A percentile compares a stretch with the other conserved stretches of the same genome.
Conservation (phyloP, 257 asterid species). For the Leptodermis oblonga region DNA sequence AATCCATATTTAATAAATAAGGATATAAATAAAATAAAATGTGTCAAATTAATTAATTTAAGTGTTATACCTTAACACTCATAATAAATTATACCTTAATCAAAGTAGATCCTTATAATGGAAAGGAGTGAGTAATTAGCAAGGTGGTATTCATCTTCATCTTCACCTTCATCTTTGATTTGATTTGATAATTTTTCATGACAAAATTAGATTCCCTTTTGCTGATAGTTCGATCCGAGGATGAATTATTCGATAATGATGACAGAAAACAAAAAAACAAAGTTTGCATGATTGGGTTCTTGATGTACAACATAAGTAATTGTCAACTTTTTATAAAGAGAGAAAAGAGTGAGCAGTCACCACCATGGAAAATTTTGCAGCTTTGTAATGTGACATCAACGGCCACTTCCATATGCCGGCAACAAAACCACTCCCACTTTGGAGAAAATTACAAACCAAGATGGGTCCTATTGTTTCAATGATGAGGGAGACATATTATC, state of each 20-base stretch:
- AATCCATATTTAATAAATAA: too few relatives aligned
- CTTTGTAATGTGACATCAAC: slow-evolving; percentile 14
- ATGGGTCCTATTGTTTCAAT: slow-evolving; percentile 18
- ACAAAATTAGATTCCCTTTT: neutral
- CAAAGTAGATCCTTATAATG: too few relatives aligned
- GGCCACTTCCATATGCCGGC: slow-evolving; percentile 14
- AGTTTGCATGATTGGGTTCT: slow-evolving; percentile 20
- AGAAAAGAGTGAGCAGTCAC: too few relatives aligned
- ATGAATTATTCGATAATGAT: slow-evolving; percentile 21
- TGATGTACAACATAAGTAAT: slow-evolving; percentile 2
- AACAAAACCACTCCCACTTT: slow-evolving; percentile 18
- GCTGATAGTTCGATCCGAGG: neutral
- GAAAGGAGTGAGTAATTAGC: too few relatives aligned
- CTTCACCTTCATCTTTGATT: too few relatives aligned
- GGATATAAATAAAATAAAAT: too few relatives aligned
- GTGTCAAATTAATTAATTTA: too few relatives aligned
- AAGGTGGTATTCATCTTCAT: too few relatives aligned
- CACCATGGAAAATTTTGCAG: slow-evolving; percentile 13
- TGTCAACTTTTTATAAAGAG: slow-evolving; percentile 10
- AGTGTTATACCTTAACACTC: too few relatives aligned
- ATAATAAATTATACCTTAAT: too few relatives aligned
- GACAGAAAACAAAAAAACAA: slow-evolving; percentile 2
- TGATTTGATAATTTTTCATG: too few relatives aligned
- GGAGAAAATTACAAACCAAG: slow-evolving; percentile 3
- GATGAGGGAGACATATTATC: too few relatives aligned